Conservation (phyloP, 345 rosid species). For the Sonneratia caseolaris region DNA sequence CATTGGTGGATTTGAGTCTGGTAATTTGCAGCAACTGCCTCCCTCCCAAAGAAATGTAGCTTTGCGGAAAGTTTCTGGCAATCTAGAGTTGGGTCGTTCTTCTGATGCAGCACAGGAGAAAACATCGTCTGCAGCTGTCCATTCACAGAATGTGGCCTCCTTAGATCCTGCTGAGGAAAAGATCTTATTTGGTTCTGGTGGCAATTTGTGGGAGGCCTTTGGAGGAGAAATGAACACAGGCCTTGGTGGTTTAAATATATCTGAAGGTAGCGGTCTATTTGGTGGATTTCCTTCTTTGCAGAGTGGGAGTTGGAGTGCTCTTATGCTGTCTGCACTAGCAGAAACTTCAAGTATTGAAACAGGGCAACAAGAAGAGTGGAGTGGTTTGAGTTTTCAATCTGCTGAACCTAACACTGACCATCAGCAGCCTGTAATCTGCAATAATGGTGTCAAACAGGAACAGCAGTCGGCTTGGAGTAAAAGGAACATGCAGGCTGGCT, state of each 20-base stretch:
- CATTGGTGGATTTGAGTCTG: slow-evolving; percentile 30
- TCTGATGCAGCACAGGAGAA: slow-evolving; percentile 37
- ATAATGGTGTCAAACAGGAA: slow-evolving; percentile 19
- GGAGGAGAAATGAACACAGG: slow-evolving; percentile 38
- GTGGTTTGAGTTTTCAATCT: slow-evolving; percentile 27
- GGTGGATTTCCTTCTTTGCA: slow-evolving; percentile 62
- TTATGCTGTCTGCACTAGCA: slow-evolving; percentile 96
- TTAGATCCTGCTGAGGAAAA: slow-evolving; percentile 89
- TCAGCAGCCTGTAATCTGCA: slow-evolving; percentile 18
- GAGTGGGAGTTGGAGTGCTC: slow-evolving; percentile 99
- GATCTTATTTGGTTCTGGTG: slow-evolving; percentile 82
- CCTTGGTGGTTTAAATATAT: slow-evolving; percentile 32
- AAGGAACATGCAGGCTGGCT: slow-evolving; percentile 20
- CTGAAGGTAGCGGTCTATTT: slow-evolving; percentile 32
- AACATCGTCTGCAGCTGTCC: slow-evolving; percentile 19
- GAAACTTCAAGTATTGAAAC: slow-evolving; percentile 60
- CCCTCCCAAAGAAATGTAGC: slow-evolving; percentile 26
- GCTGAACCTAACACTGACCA: slow-evolving; percentile 19
- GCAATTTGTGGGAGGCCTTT: slow-evolving; percentile 71
- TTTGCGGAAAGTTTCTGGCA: slow-evolving; percentile 28
- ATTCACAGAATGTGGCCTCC: slow-evolving; percentile 48
- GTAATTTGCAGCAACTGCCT: slow-evolving; percentile 33
- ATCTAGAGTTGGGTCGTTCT: slow-evolving; percentile 28
- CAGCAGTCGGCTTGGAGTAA: slow-evolving; percentile 29
- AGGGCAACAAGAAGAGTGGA: slow-evolving; percentile 52